Evolutionary conservation across 2,329 filamentous ascomycete species (phyloP).

Genomic region (Fusarium duplospermum): DNA sequence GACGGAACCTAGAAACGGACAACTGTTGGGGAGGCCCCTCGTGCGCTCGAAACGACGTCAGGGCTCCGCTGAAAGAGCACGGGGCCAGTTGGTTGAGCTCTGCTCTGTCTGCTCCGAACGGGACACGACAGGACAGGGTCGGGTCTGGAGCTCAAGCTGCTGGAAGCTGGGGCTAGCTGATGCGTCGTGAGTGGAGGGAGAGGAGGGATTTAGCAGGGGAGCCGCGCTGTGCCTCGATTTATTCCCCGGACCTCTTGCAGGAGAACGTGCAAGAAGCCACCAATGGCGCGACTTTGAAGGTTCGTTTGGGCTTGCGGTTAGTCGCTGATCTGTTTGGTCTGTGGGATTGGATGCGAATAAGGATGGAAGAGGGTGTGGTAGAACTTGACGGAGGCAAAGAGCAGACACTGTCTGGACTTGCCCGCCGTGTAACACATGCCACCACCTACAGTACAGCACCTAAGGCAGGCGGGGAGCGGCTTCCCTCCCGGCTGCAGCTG

Average conservation of each 20-base stretch:
- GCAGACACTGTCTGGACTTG: neutral
- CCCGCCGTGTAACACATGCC: neutral
- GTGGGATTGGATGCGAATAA: neutral
- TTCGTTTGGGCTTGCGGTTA: neutral
- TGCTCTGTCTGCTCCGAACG: slow-evolving; percentile 8
- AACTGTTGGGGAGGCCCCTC: slow-evolving; percentile 30
- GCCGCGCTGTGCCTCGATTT: slow-evolving; percentile 12
- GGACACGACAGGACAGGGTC: neutral
- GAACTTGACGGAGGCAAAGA: neutral
- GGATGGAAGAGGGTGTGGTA: neutral
- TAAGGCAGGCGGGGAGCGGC: neutral
- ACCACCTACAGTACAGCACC: neutral
- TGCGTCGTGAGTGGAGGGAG: slow-evolving; percentile 17
- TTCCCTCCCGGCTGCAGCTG: slow-evolving; percentile 8
- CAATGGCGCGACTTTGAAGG: slow-evolving; percentile 18
- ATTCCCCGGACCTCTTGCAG: slow-evolving; percentile 10
- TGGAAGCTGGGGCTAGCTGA: slow-evolving; percentile 1
- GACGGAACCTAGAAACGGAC: slow-evolving; percentile 22
- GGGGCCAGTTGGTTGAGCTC: slow-evolving; percentile 27
- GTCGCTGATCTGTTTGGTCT: neutral
- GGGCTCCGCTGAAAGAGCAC: slow-evolving; percentile 41
- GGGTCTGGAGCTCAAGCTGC: slow-evolving; percentile 18
- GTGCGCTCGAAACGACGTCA: slow-evolving; percentile 42
- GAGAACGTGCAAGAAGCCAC: slow-evolving; percentile 22
- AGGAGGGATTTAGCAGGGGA: slow-evolving; percentile 24